Percentiles rank a stretch among this genome's conserved stretches.
phyloP scores from a whole-genome alignment of 257 asterid genomes.

The Leptodermis oblonga region DNA sequence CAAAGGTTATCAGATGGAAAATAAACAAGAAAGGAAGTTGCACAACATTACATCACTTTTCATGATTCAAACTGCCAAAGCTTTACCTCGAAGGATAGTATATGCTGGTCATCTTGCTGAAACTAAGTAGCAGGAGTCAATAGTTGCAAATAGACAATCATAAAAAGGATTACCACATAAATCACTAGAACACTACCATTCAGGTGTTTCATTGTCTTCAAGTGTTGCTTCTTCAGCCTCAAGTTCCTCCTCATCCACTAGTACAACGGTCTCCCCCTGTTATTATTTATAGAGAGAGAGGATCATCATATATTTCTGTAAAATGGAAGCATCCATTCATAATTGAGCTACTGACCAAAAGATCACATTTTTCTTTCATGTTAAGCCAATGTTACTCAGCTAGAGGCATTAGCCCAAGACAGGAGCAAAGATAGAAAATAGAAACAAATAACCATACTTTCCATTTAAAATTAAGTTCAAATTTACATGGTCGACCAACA shows the following conservation, averaged over 20 bases:
- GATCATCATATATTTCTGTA: neutral
- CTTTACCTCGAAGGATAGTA: constrained; percentile 86
- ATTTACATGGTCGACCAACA: neutral
- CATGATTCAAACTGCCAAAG: constrained; percentile 9
- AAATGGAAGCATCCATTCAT: neutral
- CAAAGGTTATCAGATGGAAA: constrained; percentile 15
- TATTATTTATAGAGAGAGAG: neutral
- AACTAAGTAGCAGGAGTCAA: constrained; percentile 28
- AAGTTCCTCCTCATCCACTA: constrained; percentile 76
- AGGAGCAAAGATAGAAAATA: neutral
- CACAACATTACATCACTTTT: neutral
- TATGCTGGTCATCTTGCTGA: constrained; percentile 46
- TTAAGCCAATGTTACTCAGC: neutral
- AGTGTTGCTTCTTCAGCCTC: constrained; percentile 36
- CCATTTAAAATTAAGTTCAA: neutral
- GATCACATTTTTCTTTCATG: neutral
- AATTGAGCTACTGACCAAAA: neutral
- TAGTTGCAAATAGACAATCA: constrained; percentile 12
- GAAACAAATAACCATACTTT: neutral
- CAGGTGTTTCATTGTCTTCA: constrained; percentile 34
- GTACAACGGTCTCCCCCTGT: constrained; percentile 60
- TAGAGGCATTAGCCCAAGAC: neutral
- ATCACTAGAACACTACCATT: constrained; percentile 34
- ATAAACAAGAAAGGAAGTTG: neutral
- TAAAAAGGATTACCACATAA: constrained; percentile 11